phyloP scores from a whole-genome alignment of 2,329 filamentous ascomycete genomes.

The Talaromyces albobiverticillius region DNA sequence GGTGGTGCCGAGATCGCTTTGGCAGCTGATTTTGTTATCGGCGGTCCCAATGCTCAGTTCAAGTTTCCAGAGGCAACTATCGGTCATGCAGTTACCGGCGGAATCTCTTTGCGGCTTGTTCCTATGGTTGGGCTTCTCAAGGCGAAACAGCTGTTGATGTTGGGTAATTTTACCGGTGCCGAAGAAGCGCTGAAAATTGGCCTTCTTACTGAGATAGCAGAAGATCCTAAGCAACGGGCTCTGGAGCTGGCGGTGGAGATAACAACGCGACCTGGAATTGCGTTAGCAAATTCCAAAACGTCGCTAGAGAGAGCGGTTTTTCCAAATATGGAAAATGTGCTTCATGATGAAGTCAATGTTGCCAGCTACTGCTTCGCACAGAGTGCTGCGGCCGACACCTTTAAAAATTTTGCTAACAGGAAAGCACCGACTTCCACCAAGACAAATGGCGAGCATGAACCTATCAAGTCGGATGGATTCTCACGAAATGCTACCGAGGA shows the following conservation, averaged over 20 bases:
- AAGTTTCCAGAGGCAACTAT: conserved; percentile 5
- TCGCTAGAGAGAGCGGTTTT: conserved; percentile 1
- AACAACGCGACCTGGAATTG: not conserved
- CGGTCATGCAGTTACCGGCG: conserved; percentile 1
- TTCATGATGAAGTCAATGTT: conserved; percentile 7
- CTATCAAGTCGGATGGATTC: not conserved
- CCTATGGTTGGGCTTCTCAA: conserved; percentile 3
- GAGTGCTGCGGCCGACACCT: conserved; percentile 1
- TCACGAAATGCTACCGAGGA: not conserved
- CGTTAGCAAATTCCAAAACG: conserved; percentile 1
- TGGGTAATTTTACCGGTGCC: not conserved
- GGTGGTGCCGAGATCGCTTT: conserved; percentile 5
- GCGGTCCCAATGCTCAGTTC: conserved; percentile 2
- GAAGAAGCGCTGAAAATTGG: conserved; percentile 3
- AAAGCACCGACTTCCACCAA: conserved; percentile 3
- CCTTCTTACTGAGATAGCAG: conserved; percentile 2
- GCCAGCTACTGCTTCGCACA: conserved; percentile 5
- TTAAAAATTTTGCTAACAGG: not conserved
- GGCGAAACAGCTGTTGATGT: not conserved
- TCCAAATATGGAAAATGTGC: conserved; percentile 1
- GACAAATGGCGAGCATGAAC: not conserved
- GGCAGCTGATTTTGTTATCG: conserved; percentile 5
- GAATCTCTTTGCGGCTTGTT: not conserved
- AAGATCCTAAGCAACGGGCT: not conserved
- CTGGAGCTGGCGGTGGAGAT: not conserved